Base-by-base conservation (phyloP, 148 eudicot species). In the Rhododendron ferrugineum region DNA sequence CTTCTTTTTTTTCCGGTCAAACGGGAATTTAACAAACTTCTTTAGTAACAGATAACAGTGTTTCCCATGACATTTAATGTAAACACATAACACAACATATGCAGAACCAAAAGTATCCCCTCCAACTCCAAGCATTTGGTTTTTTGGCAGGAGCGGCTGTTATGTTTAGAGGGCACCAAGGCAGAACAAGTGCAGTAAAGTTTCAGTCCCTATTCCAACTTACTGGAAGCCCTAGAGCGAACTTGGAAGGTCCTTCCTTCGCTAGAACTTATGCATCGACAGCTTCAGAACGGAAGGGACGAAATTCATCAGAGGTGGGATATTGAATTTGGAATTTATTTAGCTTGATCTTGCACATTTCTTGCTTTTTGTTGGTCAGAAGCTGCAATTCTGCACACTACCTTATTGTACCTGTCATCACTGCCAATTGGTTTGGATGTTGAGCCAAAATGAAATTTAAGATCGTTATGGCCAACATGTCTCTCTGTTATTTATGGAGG, bases 211-310 rank as follows among this genome's bases (percentile, higher is more conserved):
- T 64, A 68, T 81, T 77, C 80, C 90, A 66, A 62, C 88, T 81
- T 76, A 46, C 83, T 37, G 58, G 37, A 64, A 74, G 40, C 40
- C 20, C 18, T 76, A 80, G 85, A 37, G 37, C 37, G 50, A 66
- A 56, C 32, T 15, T 44, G 36, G 54, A 76, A 46, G 78, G 80
- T 82, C 34, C 88, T 44, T 77, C 46, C 84, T 85, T 72, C 36
- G 81, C 73, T 44, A 86, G 90, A 78, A 68, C 87, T 56, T 89
- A 86, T 81, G 87, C 90, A 42, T 89, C 90, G 58, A 86, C 85
- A 73, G 58, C 88, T 58, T 83, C 88, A 40, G 78, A 84, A 80
- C 81, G 78, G 78, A 76, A 37, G 42, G n/a, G 52, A 37, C 74
- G 58, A 15, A 86, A 81, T 23, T n/a, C 85, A 20, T 89, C 90